Base-by-base conservation (phyloP, 2,329 filamentous ascomycete species). In the Apiospora pterosperma region DNA sequence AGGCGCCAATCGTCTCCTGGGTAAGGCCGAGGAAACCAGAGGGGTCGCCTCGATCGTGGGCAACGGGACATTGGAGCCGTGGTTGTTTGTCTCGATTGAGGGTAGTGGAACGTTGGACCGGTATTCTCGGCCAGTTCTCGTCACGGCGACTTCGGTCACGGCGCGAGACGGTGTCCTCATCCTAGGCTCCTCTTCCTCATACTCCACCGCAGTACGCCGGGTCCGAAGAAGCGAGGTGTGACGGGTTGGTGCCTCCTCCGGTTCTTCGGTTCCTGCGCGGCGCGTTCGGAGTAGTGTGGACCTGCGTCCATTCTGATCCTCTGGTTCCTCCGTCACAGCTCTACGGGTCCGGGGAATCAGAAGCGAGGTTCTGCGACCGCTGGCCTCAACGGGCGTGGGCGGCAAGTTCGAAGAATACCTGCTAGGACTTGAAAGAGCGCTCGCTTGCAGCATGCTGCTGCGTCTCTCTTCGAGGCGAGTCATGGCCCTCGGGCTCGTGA, bases 111-210 rank as follows among this genome's bases (percentile, higher is more conserved):
- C 71, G 38, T 82, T 75, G 25, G 75, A 71, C 34, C 73, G 71
- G 69, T 77, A 81, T 36, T 84, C 81, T 52, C 81, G 78, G 4
- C 75, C 73, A 63, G 67, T 71, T 64, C 70, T 67, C 69, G 77
- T 66, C 67, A 76, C 71, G 34, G 78, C 81, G 62, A 83, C 79
- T 65, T 90, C 88, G 0, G 86, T 89, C 39, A 79, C 76, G 4
- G 86, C 86, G 28, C 88, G 80, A 4, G 87, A 88, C 1, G 86
- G 85, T 2, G 83, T 80, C n/a, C 84, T 82, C 67, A 84, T 81
- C 36, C 80, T 78, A n/a, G 72, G 66, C 23, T 59, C 39, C 5
- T 84, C 82, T 1, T 85, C 82, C 12, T 84, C 82, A 2, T 85
- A 80, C 36, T 82, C 79, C 16, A 80, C 79, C 16, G 80, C 80